Base-by-base conservation (phyloP, 192 early-diverging fungal species). In the Jimgerdemannia flammicorona region DNA sequence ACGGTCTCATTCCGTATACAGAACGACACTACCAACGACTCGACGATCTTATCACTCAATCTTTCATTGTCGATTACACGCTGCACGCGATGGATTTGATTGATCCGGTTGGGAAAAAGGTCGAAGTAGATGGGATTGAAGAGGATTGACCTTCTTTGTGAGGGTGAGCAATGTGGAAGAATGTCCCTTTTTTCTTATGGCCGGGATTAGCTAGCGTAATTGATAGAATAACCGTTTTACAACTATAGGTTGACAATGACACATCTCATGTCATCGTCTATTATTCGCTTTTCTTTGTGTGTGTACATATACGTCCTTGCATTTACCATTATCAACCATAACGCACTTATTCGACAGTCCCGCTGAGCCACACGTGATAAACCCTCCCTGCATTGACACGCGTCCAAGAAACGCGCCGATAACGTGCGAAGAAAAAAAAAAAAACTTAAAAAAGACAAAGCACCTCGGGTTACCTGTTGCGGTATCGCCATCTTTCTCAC, bases 11-110 rank as follows among this genome's bases (percentile, higher is more conserved):
- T 64, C 91, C 96, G 40, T 99, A 98, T 79, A 93, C 95, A 18
- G 95, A 98, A 72, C 91, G 97, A 54, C 96, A 98, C 80, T 95
- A 92, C 79, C 86, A 88, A 71, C 90, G 94, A 49, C 84, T 96
- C 0, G 93, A 96, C 74, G 81, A 86, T 65, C 69, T 96, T 49
- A 75, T 97, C 41, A 95, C 92, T 3, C 86, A 92, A 79, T 96
- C 93, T 64, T 95, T 91, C 77, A 88, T 98, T 39, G 82, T 98
- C 66, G 95, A 96, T 79, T 96, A 95, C 74, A 96, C 95, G 19
- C 85, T 98, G 74, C 91, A 97, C 64, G 88, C 91, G 39, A 98
- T 97, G 95, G 91, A 94, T 77, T 65, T 81, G 71, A 79, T 82
- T 59, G 75, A 75, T 17, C 75, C 82, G 44, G 70, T 86, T 68